Evolutionary conservation across 768 basidiomycete genomes (phyloP), one percentile per base, ranked within the genome.

Genomic region (Pleurotus citrinopileatus): DNA sequence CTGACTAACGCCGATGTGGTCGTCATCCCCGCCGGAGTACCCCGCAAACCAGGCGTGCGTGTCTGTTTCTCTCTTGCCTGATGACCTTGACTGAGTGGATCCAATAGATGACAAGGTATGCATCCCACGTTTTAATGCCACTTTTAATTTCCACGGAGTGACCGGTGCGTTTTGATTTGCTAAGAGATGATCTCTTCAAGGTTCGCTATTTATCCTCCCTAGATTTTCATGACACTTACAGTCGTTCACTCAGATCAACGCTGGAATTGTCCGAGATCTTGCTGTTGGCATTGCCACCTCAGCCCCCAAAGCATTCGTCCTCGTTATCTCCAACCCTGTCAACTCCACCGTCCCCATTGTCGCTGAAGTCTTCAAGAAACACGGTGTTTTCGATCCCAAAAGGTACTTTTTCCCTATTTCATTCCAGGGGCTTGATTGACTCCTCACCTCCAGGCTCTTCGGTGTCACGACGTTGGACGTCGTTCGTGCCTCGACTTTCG

Each of bases 341-440:
- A 98, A 99, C 83, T 98, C 96, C 38, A 98, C 97, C 34, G 96
- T 98, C 34, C 97, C 97, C 44, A 92, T 99, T 65, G 93, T 94
- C 42, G 93, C 84, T 13, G 96, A 98, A 71, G 88, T 96, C 32
- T 83, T 95, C 77, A 99, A 96, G 84, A 87, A 92, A 71, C 82
- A 88, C 59, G 87, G 86, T 42, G 89, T 92, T 25, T 98, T 89
- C 67, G 85, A 99, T 70, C 89, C 94, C 59, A 97, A 90, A 78
- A 83, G 83, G 95, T 94, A 67, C 1, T 22, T 19, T 34, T 36
- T 42, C 17, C 17, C 34, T 37, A 23, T 19, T n/a, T 26, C 25
- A 20, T 50, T 23, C 20, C 32, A 25, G 17, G 36, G 2, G 45
- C 26, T 47, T 44, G 19, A 28, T 29, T 23, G 42, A 47, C 34